Percentiles rank a stretch among this genome's conserved stretches.
phyloP scores from a whole-genome alignment of 257 asterid species.

The Penstemon newberryi region DNA sequence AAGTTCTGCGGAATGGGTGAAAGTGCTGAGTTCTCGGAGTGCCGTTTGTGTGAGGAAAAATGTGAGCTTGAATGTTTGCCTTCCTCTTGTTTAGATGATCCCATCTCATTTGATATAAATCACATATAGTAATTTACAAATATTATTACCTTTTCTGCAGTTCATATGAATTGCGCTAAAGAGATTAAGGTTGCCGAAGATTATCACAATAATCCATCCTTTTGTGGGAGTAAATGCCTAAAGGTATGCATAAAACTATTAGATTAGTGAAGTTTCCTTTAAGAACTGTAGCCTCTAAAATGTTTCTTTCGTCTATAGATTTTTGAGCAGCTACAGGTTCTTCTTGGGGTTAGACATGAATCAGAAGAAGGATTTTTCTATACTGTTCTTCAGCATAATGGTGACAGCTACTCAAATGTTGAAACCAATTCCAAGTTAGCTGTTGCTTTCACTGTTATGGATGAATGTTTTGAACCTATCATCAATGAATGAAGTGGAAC shows the following conservation, averaged over 20 bases:
- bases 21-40: slow-evolving; percentile 43
- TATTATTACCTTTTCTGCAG: slow-evolving; percentile 45
- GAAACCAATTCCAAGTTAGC: too few species aligned
- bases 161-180: slow-evolving; percentile 56
- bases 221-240: too few species aligned
- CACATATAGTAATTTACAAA: not conserved
- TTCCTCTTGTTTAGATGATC: not conserved
- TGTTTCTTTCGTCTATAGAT: slow-evolving; percentile 46
- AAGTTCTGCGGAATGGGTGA: slow-evolving; percentile 66
- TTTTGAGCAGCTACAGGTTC: slow-evolving; percentile 54
- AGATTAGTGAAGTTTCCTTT: too few species aligned
- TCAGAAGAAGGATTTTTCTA: too few species aligned
- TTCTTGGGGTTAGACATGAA: slow-evolving; percentile 53
- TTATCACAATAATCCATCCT: not conserved
- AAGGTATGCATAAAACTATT: too few species aligned
- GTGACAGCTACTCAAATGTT: too few species aligned
- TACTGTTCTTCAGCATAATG: too few species aligned
- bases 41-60: slow-evolving; percentile 77
- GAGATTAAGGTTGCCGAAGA: slow-evolving; percentile 36
- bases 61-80: slow-evolving; percentile 40
- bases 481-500: too few species aligned
- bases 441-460: too few species aligned
- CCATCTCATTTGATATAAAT: slow-evolving; percentile 15
- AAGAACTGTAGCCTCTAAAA: not conserved
- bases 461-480: too few species aligned